A percentile compares a stretch with the other conserved stretches of the same genome.
phyloP scores from a whole-genome alignment of 257 asterid species.

The Nicotiana benthamiana region DNA sequence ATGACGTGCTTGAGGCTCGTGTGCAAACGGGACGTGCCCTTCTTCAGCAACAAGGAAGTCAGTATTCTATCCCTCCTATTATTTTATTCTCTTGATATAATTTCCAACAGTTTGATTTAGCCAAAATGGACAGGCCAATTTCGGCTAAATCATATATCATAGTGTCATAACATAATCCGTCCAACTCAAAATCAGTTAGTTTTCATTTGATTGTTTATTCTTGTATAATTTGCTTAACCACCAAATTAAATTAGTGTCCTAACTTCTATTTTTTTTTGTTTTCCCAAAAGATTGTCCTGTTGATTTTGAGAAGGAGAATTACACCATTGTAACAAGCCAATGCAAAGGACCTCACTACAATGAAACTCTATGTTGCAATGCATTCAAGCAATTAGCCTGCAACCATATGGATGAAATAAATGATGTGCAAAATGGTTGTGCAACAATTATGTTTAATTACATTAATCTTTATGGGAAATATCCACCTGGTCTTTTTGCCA shows the following conservation, averaged over 20 bases:
- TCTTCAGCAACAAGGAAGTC: constrained; percentile 64
- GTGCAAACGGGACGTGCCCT: constrained; percentile 57
- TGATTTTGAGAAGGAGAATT: constrained; percentile 63
- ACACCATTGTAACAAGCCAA: constrained; percentile 71
- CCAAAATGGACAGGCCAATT: too few relatives aligned
- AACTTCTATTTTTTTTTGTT: background rate
- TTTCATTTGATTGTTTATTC: too few relatives aligned
- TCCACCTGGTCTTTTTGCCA: constrained; percentile 74
- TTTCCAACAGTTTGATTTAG: too few relatives aligned
- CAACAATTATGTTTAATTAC: constrained; percentile 54
- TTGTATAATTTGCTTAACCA: too few relatives aligned
- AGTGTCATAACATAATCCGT: too few relatives aligned
- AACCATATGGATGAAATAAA: constrained; percentile 43
- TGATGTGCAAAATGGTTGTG: constrained; percentile 48
- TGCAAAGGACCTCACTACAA: constrained; percentile 87
- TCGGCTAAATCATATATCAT: too few relatives aligned
- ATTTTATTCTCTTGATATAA: background rate
- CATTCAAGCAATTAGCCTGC: constrained; percentile 55
- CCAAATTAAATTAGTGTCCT: too few relatives aligned
- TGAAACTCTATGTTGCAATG: constrained; percentile 44
- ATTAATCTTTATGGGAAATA: constrained; percentile 69
- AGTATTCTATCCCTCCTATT: background rate
- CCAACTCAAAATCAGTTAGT: too few relatives aligned
- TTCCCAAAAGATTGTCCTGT: constrained; percentile 45
- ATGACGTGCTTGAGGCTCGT: constrained; percentile 33